Evolutionary conservation across 257 asterid species (phyloP).

Genomic region (Ajuga chamaepitys): DNA sequence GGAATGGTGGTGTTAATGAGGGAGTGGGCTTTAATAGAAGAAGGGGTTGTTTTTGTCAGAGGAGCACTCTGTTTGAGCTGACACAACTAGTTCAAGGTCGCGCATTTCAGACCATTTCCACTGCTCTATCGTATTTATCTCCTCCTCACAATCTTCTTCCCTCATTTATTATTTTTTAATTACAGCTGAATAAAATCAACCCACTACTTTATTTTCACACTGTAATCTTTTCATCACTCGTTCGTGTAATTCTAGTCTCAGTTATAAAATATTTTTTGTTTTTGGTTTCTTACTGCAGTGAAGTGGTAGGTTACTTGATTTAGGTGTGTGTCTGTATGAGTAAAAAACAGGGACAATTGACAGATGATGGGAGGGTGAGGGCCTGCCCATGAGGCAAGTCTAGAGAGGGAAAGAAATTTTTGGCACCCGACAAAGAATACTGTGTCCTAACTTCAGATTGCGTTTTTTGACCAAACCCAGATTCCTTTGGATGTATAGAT

Average conservation of each 20-base stretch:
- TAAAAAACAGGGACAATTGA: slow-evolving; percentile 27
- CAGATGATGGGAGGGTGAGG: slow-evolving; percentile 26
- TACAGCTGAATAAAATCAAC: neutral
- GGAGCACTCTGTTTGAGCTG: slow-evolving; percentile 18
- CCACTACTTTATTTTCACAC: neutral
- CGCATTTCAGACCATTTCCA: slow-evolving; percentile 83
- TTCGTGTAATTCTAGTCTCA: neutral
- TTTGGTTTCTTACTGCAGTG: neutral
- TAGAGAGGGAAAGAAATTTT: slow-evolving; percentile 21
- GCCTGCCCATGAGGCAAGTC: neutral
- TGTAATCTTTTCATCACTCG: neutral
- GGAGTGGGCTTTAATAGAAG: slow-evolving; percentile 39
- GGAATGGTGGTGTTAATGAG: slow-evolving; percentile 6
- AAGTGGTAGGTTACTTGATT: slow-evolving; percentile 16
- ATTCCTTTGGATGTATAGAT: slow-evolving; percentile 8
- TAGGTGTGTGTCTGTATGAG: slow-evolving; percentile 18
- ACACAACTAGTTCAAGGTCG: slow-evolving; percentile 65
- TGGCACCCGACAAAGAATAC: slow-evolving; percentile 24
- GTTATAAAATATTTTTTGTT: neutral
- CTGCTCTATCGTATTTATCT: slow-evolving; percentile 57
- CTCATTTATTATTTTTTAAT: neutral
- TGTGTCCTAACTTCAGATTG: slow-evolving; percentile 21
- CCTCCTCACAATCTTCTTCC: slow-evolving; percentile 31
- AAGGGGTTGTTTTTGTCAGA: slow-evolving; percentile 3
- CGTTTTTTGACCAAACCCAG: slow-evolving; percentile 21